A percentile compares a stretch with the other conserved stretches of the same genome.
Conservation (phyloP, 2,329 filamentous ascomycete genomes). For the Cytospora paraplurivora region DNA sequence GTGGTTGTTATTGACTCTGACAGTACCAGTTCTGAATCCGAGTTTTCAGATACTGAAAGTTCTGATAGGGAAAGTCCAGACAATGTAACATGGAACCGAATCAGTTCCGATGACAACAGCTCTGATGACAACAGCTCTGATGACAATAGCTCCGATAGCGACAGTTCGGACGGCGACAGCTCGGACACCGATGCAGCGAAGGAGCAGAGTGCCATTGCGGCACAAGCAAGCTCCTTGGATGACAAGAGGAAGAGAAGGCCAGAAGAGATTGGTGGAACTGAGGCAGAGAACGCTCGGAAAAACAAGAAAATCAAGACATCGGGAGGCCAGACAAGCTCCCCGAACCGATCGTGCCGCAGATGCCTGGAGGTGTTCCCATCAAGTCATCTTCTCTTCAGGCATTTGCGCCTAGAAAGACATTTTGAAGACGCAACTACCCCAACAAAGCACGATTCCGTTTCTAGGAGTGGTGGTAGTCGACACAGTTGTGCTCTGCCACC, state of each 20-base stretch:
- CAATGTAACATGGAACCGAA: neutral
- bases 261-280: neutral
- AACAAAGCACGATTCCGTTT: too few relatives aligned
- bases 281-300: neutral
- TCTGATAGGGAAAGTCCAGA: neutral
- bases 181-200: neutral
- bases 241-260: neutral
- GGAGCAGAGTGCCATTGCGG: fast-evolving
- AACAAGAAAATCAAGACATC: neutral
- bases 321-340: fast-evolving
- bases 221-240: neutral
- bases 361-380: neutral
- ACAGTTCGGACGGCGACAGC: neutral
- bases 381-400: neutral
- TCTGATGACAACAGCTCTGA: neutral
- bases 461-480: too few relatives aligned
- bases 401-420: neutral
- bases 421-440: too few relatives aligned
- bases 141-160: neutral
- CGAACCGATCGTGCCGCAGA: neutral
- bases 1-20: conserved; percentile 1
- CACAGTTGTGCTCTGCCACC: too few relatives aligned
- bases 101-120: too few relatives aligned
- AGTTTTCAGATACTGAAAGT: neutral
- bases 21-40: neutral